Conservation (phyloP, 2,329 filamentous ascomycete genomes). For the Xylaria sp. region DNA sequence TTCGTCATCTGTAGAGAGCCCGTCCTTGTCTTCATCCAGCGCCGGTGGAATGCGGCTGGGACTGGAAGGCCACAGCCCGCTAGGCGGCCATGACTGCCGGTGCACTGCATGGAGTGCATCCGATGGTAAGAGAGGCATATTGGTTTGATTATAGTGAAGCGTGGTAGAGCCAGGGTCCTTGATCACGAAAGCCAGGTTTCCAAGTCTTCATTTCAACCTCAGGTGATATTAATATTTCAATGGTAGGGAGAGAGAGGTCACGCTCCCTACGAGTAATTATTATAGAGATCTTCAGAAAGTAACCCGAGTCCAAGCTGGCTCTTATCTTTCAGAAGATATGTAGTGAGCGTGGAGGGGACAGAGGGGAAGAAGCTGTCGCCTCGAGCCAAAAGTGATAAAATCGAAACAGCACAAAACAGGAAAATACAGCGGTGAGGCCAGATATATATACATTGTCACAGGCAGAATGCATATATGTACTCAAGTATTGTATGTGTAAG, state of each 20-base stretch:
- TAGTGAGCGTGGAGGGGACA: constrained; percentile 15
- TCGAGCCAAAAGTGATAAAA: constrained; percentile 41
- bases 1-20: constrained; percentile 58
- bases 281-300: constrained; percentile 35
- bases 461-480: constrained; percentile 42
- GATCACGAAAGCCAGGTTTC: constrained; percentile 32
- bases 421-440: constrained; percentile 35
- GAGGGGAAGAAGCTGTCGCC: constrained; percentile 38
- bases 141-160: constrained; percentile 33
- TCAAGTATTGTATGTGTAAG: constrained; percentile 11
- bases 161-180: constrained; percentile 29
- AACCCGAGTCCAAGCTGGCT: constrained; percentile 46
- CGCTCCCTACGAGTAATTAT: constrained; percentile 32
- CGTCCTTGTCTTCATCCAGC: constrained; percentile 56
- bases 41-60: constrained; percentile 60
- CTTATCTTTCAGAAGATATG: constrained; percentile 35
- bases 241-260: constrained; percentile 26
- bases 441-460: constrained; percentile 49
- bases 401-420: constrained; percentile 39
- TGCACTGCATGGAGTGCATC: constrained; percentile 48
- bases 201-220: constrained; percentile 36
- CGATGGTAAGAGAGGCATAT: constrained; percentile 47
- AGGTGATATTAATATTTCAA: constrained; percentile 26
- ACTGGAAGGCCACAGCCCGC: constrained; percentile 60
- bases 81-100: constrained; percentile 54